Percentiles rank a stretch among this genome's conserved stretches.
Conservation (phyloP, 139 green algal species). For the Auxenochlorella pyrenoidosa region DNA sequence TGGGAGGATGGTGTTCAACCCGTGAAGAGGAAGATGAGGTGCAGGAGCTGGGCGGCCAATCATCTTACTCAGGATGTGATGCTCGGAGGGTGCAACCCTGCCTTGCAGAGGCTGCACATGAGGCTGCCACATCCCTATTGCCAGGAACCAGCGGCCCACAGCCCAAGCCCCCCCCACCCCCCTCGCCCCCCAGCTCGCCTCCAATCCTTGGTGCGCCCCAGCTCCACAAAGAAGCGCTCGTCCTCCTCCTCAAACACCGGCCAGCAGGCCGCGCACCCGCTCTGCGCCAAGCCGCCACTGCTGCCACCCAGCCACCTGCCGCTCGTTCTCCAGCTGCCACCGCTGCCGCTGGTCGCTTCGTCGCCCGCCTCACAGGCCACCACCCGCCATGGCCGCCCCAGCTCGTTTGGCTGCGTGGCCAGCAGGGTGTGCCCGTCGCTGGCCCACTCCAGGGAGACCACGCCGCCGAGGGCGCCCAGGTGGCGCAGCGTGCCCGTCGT, state of each 20-base stretch:
- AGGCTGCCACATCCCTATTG: too few species aligned
- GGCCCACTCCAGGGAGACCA: conserved; percentile 46
- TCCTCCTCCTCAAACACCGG: conserved; percentile 57
- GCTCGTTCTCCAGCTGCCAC: too few species aligned
- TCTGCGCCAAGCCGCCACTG: background rate
- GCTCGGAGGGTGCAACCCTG: too few species aligned
- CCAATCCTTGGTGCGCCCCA: conserved; percentile 76
- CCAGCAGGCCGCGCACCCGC: background rate
- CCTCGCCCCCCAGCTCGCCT: background rate
- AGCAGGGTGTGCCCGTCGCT: conserved; percentile 40
- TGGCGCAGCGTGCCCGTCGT: background rate
- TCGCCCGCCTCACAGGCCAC: background rate
- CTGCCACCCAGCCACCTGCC: background rate
- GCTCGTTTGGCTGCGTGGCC: conserved; percentile 35
- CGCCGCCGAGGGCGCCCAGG: conserved; percentile 1
- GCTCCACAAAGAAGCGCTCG: conserved; percentile 58
- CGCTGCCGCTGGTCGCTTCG: background rate
- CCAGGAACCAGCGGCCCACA: too few species aligned
- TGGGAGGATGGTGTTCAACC: too few species aligned
- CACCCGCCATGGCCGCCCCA: conserved; percentile 36
- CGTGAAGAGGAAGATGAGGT: too few species aligned
- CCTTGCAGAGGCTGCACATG: too few species aligned
- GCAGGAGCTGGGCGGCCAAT: too few species aligned
- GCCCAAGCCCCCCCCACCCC: background rate
- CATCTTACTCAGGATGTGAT: too few species aligned